Conservation (phyloP, 192 early-diverging fungal genomes). For the Coemansia sp. region DNA sequence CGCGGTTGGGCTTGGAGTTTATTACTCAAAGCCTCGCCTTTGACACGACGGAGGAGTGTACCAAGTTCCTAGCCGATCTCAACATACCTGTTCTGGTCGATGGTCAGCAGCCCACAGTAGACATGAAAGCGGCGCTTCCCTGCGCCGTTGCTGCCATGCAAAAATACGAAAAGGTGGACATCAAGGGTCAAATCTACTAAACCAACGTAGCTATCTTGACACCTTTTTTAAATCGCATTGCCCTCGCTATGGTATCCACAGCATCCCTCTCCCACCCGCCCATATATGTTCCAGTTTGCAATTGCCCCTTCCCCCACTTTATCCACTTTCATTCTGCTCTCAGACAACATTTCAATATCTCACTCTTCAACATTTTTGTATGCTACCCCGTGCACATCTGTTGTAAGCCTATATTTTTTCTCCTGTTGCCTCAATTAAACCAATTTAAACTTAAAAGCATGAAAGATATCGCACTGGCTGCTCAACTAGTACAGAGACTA, state of each 20-base stretch:
- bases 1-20: conserved; percentile 41
- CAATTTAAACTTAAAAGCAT: background rate
- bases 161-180: conserved; percentile 72
- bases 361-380: background rate
- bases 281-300: background rate
- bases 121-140: conserved; percentile 62
- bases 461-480: background rate
- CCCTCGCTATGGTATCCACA: background rate
- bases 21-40: conserved; percentile 74
- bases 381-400: background rate
- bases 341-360: background rate
- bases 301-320: background rate
- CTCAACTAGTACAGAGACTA: conserved; percentile 23
- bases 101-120: conserved; percentile 41
- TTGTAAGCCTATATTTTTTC: background rate
- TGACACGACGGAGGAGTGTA: conserved; percentile 41
- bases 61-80: conserved; percentile 58
- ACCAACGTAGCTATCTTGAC: background rate
- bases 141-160: conserved; percentile 57
- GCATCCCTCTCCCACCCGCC: background rate
- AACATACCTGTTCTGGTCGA: conserved; percentile 32
- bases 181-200: conserved; percentile 75
- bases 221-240: background rate
- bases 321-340: background rate
- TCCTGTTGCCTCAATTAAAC: too few species aligned